Evolutionary conservation across 1,284 basidiomycete species (phyloP).

Genomic region (Butyriboletus appendiculatus): DNA sequence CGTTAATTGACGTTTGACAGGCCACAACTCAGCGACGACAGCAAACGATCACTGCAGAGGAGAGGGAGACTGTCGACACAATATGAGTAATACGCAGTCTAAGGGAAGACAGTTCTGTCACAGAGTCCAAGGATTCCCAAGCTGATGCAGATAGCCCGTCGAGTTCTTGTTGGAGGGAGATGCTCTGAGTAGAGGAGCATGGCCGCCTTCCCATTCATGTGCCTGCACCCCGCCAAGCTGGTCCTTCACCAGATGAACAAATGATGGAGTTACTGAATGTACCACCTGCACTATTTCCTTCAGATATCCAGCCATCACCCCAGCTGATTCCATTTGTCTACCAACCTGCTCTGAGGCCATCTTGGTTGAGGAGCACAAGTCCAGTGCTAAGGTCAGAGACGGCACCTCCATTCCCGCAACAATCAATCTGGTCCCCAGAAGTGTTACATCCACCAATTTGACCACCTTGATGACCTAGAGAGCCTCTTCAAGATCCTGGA

Average conservation of each 20-base stretch:
- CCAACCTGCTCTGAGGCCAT: slow-evolving; percentile 44
- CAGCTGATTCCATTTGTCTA: slow-evolving; percentile 54
- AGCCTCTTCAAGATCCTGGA: slow-evolving; percentile 5
- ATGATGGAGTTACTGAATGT: slow-evolving; percentile 59
- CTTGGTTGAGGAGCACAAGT: slow-evolving; percentile 47
- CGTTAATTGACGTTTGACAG: slow-evolving; percentile 8
- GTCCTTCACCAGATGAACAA: slow-evolving; percentile 55
- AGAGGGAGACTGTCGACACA: slow-evolving; percentile 19
- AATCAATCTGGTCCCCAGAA: slow-evolving; percentile 23
- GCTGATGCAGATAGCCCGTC: slow-evolving; percentile 33
- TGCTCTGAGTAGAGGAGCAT: slow-evolving; percentile 20
- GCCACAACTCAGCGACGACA: slow-evolving; percentile 9
- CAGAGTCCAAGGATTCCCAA: slow-evolving; percentile 27
- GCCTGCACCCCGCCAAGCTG: slow-evolving; percentile 44
- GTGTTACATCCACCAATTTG: slow-evolving; percentile 12
- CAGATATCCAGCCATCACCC: slow-evolving; percentile 52
- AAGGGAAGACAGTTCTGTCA: slow-evolving; percentile 24
- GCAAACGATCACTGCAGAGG: slow-evolving; percentile 7
- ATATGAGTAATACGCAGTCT: background rate
- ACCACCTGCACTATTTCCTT: slow-evolving; percentile 39
- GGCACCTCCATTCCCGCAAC: slow-evolving; percentile 24
- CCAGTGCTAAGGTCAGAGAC: slow-evolving; percentile 28
- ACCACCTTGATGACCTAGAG: slow-evolving; percentile 8
- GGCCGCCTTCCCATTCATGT: slow-evolving; percentile 38
- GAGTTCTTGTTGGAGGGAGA: slow-evolving; percentile 22